These are phyloP conservation scores for Rhizodiscina lignyota DNA, from an alignment of 495 filamentous ascomycete genomes.

Conservation along the genomic window DNA sequence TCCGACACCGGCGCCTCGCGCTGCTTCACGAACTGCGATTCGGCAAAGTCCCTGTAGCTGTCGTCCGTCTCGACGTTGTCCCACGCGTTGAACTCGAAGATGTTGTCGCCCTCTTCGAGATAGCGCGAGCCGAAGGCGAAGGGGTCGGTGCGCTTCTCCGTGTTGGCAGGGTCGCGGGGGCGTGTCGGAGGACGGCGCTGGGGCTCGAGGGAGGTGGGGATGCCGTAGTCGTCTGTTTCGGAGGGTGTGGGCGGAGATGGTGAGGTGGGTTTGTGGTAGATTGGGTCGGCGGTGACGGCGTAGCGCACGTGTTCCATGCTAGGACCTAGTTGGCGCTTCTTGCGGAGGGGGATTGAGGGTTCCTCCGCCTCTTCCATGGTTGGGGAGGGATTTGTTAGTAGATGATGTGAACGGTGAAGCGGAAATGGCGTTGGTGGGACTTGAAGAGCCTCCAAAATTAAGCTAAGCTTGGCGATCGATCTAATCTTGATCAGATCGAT, in stretches of 20 bases:
- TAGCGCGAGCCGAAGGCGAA: slow-evolving; percentile 89
- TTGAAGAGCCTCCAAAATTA: no score
- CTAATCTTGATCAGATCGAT: no score
- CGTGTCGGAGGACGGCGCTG: slow-evolving; percentile 22
- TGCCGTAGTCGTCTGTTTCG: slow-evolving; percentile 20
- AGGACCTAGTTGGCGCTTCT: slow-evolving; percentile 17
- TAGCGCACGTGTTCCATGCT: slow-evolving; percentile 27
- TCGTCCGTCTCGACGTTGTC: slow-evolving; percentile 87
- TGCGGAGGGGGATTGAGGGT: no score
- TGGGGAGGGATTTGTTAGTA: no score
- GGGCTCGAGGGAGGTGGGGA: slow-evolving; percentile 26
- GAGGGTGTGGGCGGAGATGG: slow-evolving; percentile 6
- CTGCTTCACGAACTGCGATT: slow-evolving; percentile 67
- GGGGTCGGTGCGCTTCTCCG: slow-evolving; percentile 71
- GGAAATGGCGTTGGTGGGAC: no score
- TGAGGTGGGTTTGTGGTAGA: slow-evolving; percentile 1
- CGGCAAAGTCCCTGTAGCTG: slow-evolving; percentile 63
- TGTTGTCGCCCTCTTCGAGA: slow-evolving; percentile 64
- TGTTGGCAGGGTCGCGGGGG: slow-evolving; percentile 37
- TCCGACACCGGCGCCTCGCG: slow-evolving; percentile 67
- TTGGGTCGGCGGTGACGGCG: slow-evolving; percentile 17
- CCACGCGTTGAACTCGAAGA: slow-evolving; percentile 96
- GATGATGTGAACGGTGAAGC: no score
- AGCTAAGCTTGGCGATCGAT: no score
- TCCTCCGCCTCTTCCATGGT: no score